Evolutionary conservation across 2,329 filamentous ascomycete species (phyloP).

Genomic region (Sporothrix humicola): DNA sequence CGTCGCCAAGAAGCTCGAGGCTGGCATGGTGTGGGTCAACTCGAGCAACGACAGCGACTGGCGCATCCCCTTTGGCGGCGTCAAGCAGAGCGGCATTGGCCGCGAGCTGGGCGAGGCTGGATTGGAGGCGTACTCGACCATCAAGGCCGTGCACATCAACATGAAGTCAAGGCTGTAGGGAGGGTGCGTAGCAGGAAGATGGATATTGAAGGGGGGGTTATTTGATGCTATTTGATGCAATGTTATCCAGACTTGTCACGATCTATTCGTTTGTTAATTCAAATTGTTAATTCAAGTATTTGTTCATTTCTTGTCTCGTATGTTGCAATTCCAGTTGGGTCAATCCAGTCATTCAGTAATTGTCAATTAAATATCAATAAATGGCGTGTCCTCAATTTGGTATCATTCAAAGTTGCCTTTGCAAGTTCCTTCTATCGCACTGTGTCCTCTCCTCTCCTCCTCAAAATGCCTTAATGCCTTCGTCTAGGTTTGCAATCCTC

Average conservation of each 20-base stretch:
- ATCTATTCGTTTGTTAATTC: no score
- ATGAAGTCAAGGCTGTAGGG: slow-evolving; percentile 40
- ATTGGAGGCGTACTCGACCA: slow-evolving; percentile 46
- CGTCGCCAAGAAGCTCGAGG: slow-evolving; percentile 51
- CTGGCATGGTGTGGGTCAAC: slow-evolving; percentile 59
- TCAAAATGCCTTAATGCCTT: neutral
- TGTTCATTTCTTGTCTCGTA: neutral
- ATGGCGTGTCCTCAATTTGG: no score
- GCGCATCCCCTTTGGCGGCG: slow-evolving; percentile 57
- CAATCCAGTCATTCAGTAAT: no score
- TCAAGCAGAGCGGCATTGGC: slow-evolving; percentile 49
- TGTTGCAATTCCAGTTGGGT: neutral
- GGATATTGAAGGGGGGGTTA: neutral
- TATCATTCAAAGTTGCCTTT: no score
- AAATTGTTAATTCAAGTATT: no score
- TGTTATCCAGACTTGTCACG: no score
- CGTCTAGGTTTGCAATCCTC: neutral
- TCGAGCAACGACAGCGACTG: slow-evolving; percentile 53
- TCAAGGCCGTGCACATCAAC: slow-evolving; percentile 48
- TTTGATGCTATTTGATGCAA: neutral
- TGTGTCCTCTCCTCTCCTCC: no score
- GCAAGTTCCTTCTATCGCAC: no score
- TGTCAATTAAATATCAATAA: no score
- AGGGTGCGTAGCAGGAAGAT: neutral
- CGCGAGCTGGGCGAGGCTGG: slow-evolving; percentile 48